Evolutionary conservation across 2,329 filamentous ascomycete genomes (phyloP).

Genomic region (Cercospora zeina): DNA sequence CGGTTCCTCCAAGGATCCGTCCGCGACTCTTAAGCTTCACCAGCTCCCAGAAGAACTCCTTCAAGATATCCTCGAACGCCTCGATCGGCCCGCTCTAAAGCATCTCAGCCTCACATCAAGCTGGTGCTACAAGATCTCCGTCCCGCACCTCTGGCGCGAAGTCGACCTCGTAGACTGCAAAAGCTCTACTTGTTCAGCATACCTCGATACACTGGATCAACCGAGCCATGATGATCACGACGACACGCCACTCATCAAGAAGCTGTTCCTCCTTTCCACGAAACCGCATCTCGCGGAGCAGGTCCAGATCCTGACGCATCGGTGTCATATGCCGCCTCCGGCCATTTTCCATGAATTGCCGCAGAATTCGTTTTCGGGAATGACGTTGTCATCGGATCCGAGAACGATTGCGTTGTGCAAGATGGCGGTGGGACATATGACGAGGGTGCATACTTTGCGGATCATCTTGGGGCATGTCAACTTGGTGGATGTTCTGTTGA

Average conservation of each 20-base stretch:
- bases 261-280: conserved; percentile 46
- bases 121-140: conserved; percentile 42
- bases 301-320: conserved; percentile 48
- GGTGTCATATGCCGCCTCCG: conserved; percentile 50
- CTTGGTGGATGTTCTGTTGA: conserved; percentile 44
- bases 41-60: conserved; percentile 47
- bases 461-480: conserved; percentile 49
- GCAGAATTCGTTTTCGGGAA: conserved; percentile 43
- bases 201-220: conserved; percentile 13
- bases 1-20: not conserved
- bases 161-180: conserved; percentile 46
- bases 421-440: conserved; percentile 44
- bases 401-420: conserved; percentile 45
- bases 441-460: conserved; percentile 48
- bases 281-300: conserved; percentile 46
- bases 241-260: conserved; percentile 48
- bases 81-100: conserved; percentile 39
- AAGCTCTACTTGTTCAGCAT: not conserved
- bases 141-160: conserved; percentile 45
- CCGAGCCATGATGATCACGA: conserved; percentile 37
- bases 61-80: conserved; percentile 42
- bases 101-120: conserved; percentile 41
- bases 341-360: conserved; percentile 49
- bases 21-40: conserved; percentile 8
- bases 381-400: conserved; percentile 45